Evolutionary conservation across 768 basidiomycete species (phyloP), one percentile per base, ranked within the genome.

Genomic region (Trametes meyenii): DNA sequence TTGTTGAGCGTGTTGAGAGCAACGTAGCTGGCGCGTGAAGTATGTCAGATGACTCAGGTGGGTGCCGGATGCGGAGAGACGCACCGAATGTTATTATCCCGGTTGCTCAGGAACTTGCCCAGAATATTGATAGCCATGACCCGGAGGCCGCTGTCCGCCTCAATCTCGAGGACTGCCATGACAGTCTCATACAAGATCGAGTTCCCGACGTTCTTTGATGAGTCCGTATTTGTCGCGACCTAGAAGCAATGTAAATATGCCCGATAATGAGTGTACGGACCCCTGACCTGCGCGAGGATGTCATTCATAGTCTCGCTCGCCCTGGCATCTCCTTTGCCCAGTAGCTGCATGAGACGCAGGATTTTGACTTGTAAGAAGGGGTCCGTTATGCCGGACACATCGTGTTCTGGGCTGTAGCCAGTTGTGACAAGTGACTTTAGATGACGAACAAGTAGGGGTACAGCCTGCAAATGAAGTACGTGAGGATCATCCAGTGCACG

Each of bases 111-210:
- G 78, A 98, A 98, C 76, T 98, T 98, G 56, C 97, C 97, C 36
- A 99, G 83, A 59, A 98, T 98, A 73, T 99, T 99, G 75, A 99
- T 99, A 0, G 97, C 97, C 97, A 99, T 98, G 46, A 98, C 96
- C 1, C 97, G 88, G 21, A 99, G 78, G 19, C 95, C 94, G 43
- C 86, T 90, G 72, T 99, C 97, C 12, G 97, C 96, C 70, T 99
- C 95, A 63, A 98, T 98, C 66, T 99, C 96, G 49, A 99, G 81
- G 17, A 99, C 89, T 1, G 96, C 94, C 64, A 98, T 81, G 6
- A 98, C 96, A 0, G 96, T 96, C 77, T 99, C 97, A 73, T 99
- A 99, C 35, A 99, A 76, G 64, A 99, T 98, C 3, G 96, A 89
- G 74, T 98, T 98, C 54, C 97, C 97, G 66, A 98, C 97, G 70